phyloP scores from a whole-genome alignment of 164 flowering plant species.

The Pachysandra terminalis region DNA sequence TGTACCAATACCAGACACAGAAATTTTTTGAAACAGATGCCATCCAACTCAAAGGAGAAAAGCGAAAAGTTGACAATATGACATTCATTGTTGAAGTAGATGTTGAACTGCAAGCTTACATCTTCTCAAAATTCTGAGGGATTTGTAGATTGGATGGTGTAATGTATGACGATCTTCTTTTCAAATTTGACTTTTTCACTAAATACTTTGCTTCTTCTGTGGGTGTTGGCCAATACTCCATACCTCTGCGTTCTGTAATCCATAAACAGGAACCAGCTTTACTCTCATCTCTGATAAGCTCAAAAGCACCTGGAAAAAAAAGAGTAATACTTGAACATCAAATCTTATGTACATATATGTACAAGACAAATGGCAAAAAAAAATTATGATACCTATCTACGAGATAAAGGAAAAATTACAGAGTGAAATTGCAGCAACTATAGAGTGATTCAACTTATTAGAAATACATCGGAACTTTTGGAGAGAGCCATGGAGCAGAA shows the following conservation, averaged over 20 bases:
- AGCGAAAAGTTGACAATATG: not conserved
- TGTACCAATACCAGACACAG: too few species aligned
- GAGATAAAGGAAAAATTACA: too few species aligned
- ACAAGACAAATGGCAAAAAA: not conserved
- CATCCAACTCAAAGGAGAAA: not conserved
- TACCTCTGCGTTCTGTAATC: conserved; percentile 85
- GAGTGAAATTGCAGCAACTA: too few species aligned
- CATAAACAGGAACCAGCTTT: conserved; percentile 92
- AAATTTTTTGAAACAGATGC: too few species aligned
- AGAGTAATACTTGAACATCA: not conserved
- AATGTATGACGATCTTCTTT: conserved; percentile 27
- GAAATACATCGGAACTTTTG: too few species aligned
- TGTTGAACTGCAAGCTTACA: conserved; percentile 39
- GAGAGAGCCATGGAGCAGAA: too few species aligned
- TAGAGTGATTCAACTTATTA: too few species aligned
- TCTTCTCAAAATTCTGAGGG: conserved; percentile 76
- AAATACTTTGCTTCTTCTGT: conserved; percentile 75
- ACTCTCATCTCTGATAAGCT: conserved; percentile 78
- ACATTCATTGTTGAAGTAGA: too few species aligned
- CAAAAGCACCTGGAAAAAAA: conserved; percentile 66
- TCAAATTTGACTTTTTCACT: conserved; percentile 31
- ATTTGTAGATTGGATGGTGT: conserved; percentile 31
- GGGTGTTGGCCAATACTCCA: conserved; percentile 96
- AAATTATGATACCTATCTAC: too few species aligned
- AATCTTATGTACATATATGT: too few species aligned